Percentiles rank a stretch among this genome's conserved stretches.
These are phyloP conservation scores for Mycogone perniciosa DNA, from an alignment of 2,329 filamentous ascomycete genomes.

Conservation along the genomic window DNA sequence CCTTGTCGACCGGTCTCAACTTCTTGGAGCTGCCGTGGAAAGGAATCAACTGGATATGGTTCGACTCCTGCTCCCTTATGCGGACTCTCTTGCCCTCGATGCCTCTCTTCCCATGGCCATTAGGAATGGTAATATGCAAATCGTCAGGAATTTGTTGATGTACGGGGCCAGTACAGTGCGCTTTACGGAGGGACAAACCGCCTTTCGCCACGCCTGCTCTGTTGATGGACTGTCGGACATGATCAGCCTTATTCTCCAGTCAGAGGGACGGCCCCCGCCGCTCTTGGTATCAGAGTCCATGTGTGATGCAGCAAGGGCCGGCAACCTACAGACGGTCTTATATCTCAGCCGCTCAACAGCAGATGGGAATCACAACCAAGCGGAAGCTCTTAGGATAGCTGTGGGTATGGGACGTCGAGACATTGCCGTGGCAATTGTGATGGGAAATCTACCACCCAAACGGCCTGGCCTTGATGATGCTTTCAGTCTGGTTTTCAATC, in stretches of 20 bases:
- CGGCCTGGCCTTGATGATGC: conserved; percentile 43
- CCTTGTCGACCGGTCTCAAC: conserved; percentile 41
- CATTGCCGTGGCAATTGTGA: conserved; percentile 48
- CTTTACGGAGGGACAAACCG: conserved; percentile 44
- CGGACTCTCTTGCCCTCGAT: conserved; percentile 45
- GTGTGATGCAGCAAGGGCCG: conserved; percentile 44
- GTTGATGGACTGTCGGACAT: conserved; percentile 40
- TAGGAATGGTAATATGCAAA: conserved; percentile 33
- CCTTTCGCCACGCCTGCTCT: conserved; percentile 46
- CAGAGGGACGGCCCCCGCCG: conserved; percentile 40
- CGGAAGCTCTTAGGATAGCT: conserved; percentile 46
- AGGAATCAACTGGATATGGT: conserved; percentile 47
- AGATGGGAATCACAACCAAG: conserved; percentile 46
- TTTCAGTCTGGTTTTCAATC: conserved; percentile 41
- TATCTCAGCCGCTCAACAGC: conserved; percentile 46
- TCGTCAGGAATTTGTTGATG: conserved; percentile 42
- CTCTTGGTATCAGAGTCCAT: conserved; percentile 43
- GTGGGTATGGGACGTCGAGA: conserved; percentile 45
- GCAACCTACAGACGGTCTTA: conserved; percentile 44
- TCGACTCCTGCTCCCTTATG: conserved; percentile 46
- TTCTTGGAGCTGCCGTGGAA: conserved; percentile 46
- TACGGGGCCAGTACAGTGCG: conserved; percentile 46
- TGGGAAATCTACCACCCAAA: conserved; percentile 46
- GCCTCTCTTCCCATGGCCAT: conserved; percentile 44
- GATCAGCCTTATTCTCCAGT: conserved; percentile 42